These are phyloP conservation scores for Cercis canadensis DNA, from an alignment of 306 rosid species.

Conservation along the genomic window DNA sequence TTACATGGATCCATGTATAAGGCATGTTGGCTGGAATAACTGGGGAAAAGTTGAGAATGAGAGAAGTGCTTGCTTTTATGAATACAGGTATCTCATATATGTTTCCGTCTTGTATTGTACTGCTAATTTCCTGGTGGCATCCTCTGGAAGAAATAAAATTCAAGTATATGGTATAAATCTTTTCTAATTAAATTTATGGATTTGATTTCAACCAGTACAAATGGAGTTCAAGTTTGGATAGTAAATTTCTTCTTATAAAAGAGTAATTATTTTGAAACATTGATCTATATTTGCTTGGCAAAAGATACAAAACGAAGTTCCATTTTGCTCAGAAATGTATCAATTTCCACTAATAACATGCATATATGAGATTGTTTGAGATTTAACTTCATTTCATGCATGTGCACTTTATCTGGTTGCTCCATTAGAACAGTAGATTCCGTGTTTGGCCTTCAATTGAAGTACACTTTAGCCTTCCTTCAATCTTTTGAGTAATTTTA, in stretches of 20 bases:
- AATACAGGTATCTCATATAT: slow-evolving; percentile 61
- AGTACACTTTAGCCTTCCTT: not conserved
- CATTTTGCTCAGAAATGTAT: not conserved
- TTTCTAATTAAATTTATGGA: not conserved
- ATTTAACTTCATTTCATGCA: not conserved
- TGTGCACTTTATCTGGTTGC: slow-evolving; percentile 3
- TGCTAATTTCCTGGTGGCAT: slow-evolving; percentile 4
- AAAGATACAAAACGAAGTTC: no score
- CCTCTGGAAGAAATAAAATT: not conserved
- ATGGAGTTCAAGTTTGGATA: no score
- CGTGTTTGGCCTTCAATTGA: slow-evolving; percentile 17
- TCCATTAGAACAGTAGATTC: not conserved
- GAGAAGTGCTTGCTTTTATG: slow-evolving; percentile 78
- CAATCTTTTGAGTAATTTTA: slow-evolving; percentile 24
- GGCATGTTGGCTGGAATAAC: slow-evolving; percentile 77
- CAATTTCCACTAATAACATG: not conserved
- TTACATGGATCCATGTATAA: slow-evolving; percentile 75
- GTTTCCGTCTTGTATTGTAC: slow-evolving; percentile 28
- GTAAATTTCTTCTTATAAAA: no score
- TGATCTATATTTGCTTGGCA: no score
- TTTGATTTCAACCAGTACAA: not conserved
- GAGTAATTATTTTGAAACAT: no score
- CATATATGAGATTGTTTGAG: slow-evolving; percentile 12
- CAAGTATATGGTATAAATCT: not conserved
- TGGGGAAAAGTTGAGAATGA: slow-evolving; percentile 87